phyloP scores from a whole-genome alignment of 2,329 filamentous ascomycete species.

The Lecanicillium sp. region DNA sequence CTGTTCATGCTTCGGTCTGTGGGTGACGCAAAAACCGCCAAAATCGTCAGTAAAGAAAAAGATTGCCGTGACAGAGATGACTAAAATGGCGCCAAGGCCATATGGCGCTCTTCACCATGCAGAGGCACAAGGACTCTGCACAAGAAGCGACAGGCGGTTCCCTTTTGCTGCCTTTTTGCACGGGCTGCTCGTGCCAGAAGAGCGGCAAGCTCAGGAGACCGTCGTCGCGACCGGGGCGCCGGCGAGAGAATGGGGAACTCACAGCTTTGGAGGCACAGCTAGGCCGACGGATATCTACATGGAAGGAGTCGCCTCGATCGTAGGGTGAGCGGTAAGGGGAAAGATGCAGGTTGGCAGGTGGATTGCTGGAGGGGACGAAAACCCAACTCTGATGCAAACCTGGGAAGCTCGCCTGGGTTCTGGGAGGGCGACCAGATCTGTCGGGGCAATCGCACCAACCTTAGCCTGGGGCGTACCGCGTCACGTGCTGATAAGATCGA shows the following conservation, averaged over 20 bases:
- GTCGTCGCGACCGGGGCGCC: slow-evolving; percentile 17
- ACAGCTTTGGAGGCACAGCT: slow-evolving; percentile 26
- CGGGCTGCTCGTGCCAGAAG: too few species aligned
- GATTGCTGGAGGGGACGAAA: slow-evolving; percentile 8
- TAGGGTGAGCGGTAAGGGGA: slow-evolving; percentile 6
- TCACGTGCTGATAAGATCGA: slow-evolving; percentile 27
- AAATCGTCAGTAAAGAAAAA: not conserved
- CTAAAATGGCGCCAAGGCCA: too few species aligned
- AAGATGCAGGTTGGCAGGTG: slow-evolving; percentile 6
- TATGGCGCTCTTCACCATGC: not conserved
- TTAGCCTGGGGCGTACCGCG: slow-evolving; percentile 20
- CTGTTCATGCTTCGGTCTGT: slow-evolving; percentile 34
- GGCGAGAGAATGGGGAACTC: slow-evolving; percentile 17
- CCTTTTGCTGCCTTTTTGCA: slow-evolving; percentile 1
- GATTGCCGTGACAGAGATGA: not conserved
- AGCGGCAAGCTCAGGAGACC: slow-evolving; percentile 10
- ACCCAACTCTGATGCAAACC: slow-evolving; percentile 25
- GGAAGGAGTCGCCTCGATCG: slow-evolving; percentile 16
- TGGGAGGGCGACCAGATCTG: slow-evolving; percentile 21
- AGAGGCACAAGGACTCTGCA: too few species aligned
- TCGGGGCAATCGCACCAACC: slow-evolving; percentile 17
- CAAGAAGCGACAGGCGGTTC: not conserved
- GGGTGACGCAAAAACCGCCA: slow-evolving; percentile 1
- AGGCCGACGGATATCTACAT: slow-evolving; percentile 26
- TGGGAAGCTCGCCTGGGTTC: slow-evolving; percentile 25